Evolutionary conservation across 176 grass and related monocot genomes (phyloP).

Genomic region (Carex cristatella): DNA sequence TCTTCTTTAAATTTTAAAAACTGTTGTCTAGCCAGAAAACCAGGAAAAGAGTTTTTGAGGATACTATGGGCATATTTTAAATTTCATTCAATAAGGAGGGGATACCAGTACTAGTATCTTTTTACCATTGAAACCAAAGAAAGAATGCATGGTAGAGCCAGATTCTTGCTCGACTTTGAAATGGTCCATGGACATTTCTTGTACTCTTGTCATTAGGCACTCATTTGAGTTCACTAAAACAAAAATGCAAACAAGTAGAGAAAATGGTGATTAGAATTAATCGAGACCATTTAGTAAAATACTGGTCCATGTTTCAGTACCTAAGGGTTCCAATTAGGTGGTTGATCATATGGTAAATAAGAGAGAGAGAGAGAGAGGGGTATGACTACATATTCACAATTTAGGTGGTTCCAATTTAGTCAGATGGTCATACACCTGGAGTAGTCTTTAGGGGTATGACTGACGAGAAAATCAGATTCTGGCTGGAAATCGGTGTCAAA

Average conservation of each 20-base stretch:
- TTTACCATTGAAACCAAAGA: conserved; percentile 37
- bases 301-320: not conserved
- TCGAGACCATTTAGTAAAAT: not conserved
- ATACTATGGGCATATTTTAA: not conserved
- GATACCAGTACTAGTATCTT: not conserved
- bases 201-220: conserved; percentile 33
- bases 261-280: not conserved
- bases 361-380: too few species aligned
- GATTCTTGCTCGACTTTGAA: conserved; percentile 39
- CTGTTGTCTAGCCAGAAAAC: not conserved
- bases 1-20: not conserved
- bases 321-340: not conserved
- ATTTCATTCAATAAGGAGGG: not conserved
- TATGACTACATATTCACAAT: too few species aligned
- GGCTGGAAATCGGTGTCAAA: conserved; percentile 98
- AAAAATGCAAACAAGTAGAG: not conserved
- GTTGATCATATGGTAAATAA: not conserved
- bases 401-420: too few species aligned
- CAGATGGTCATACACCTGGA: too few species aligned
- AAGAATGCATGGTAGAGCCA: conserved; percentile 31
- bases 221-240: conserved; percentile 33
- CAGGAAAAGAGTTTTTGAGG: not conserved
- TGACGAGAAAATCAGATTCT: conserved; percentile 59
- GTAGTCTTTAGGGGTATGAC: conserved; percentile 34
- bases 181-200: conserved; percentile 38